Percentiles rank a stretch among this genome's conserved stretches.
phyloP scores from a whole-genome alignment of 495 filamentous ascomycete genomes.

The Lasiosphaeris hirsuta region DNA sequence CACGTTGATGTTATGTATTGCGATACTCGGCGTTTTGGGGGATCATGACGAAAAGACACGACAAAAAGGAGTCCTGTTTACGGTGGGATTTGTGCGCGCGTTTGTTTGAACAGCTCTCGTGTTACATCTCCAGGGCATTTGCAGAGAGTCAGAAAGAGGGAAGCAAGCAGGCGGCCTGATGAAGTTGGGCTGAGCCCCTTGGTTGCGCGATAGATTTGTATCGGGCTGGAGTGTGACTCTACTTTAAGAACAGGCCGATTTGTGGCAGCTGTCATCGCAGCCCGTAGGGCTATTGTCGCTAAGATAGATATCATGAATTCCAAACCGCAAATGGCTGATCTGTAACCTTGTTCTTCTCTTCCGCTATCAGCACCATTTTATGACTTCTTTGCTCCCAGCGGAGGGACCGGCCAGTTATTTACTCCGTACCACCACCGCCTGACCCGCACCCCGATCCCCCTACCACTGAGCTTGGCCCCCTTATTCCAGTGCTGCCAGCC shows the following conservation, averaged over 20 bases:
- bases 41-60: constrained; percentile 1
- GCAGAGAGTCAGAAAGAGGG: background rate
- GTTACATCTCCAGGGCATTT: no score
- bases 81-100: background rate
- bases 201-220: no score
- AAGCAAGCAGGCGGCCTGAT: no score
- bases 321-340: background rate
- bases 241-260: no score
- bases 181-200: no score
- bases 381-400: constrained; percentile 11
- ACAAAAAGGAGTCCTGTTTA: constrained; percentile 3
- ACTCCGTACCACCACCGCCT: constrained; percentile 89
- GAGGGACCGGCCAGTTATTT: constrained; percentile 75
- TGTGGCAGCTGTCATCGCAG: no score
- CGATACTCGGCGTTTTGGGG: background rate
- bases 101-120: background rate
- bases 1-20: background rate
- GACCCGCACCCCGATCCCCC: constrained; percentile 63
- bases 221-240: no score
- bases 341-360: background rate
- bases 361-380: background rate
- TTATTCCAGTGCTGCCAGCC: constrained; percentile 86
- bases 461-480: constrained; percentile 64
- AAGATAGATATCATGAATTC: background rate
- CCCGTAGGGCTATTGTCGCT: no score